phyloP scores from a whole-genome alignment of 371 early-diverging fungal genomes.

The Spiromyces aspiralis region DNA sequence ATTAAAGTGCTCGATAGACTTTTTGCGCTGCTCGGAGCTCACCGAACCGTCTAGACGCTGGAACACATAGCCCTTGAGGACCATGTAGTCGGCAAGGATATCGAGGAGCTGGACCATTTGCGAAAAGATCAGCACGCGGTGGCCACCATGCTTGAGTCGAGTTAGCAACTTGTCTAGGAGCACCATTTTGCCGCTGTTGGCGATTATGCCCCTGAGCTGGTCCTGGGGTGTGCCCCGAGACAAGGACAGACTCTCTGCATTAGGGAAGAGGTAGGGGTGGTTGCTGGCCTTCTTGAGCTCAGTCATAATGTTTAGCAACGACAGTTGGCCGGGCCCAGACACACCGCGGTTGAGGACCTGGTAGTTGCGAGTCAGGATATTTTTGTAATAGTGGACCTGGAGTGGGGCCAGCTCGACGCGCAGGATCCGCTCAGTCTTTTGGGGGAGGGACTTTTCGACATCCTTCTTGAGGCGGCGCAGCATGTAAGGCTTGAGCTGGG shows the following conservation, averaged over 20 bases:
- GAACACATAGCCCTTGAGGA: slow-evolving; percentile 65
- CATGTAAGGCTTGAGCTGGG: slow-evolving; percentile 72
- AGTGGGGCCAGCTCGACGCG: slow-evolving; percentile 82
- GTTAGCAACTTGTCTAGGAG: slow-evolving; percentile 82
- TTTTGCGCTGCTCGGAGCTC: slow-evolving; percentile 78
- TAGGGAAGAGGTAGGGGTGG: slow-evolving; percentile 94
- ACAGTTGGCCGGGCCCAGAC: slow-evolving; percentile 64
- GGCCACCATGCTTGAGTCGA: slow-evolving; percentile 70
- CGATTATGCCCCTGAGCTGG: slow-evolving; percentile 58
- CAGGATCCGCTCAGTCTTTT: slow-evolving; percentile 86
- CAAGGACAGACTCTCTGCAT: slow-evolving; percentile 47
- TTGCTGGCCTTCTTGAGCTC: slow-evolving; percentile 98
- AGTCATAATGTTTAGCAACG: slow-evolving; percentile 86
- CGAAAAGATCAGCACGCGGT: slow-evolving; percentile 89
- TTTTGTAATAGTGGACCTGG: slow-evolving; percentile 85
- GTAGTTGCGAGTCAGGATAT: slow-evolving; percentile 85
- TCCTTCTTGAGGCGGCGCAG: slow-evolving; percentile 92
- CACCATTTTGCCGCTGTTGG: slow-evolving; percentile 89
- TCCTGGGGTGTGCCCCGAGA: slow-evolving; percentile 36
- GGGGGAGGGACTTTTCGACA: slow-evolving; percentile 91
- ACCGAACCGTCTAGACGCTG: slow-evolving; percentile 97
- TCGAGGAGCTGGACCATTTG: slow-evolving; percentile 94
- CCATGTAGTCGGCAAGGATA: slow-evolving; percentile 83
- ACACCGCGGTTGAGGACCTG: slow-evolving; percentile 65
- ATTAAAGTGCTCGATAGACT: slow-evolving; percentile 97